Percentiles rank a stretch among this genome's conserved stretches.
Evolutionary conservation across 1,284 basidiomycete species (phyloP).

Genomic region (Ustilago bromivora): DNA sequence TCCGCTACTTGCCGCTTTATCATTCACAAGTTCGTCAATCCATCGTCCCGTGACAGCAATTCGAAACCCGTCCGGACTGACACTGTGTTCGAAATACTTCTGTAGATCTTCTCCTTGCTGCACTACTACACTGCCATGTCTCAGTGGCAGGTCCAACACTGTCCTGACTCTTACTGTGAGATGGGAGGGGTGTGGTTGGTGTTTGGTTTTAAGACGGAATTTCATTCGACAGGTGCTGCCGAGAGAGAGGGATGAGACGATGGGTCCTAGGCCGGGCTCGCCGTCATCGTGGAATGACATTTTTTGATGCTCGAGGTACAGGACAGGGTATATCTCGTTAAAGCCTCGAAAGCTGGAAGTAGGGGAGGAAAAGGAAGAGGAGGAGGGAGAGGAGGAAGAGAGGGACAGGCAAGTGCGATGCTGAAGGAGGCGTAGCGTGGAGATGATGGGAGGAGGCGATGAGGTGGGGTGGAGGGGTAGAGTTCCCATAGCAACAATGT

Average conservation of each 20-base stretch:
- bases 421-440: conserved; percentile 27
- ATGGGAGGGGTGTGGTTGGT: neutral
- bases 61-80: conserved; percentile 36
- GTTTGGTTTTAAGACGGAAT: conserved; percentile 48
- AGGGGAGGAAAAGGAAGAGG: no score
- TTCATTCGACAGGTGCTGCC: conserved; percentile 50
- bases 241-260: conserved; percentile 52
- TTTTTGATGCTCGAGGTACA: conserved; percentile 46
- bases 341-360: conserved; percentile 13
- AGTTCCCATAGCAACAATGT: conserved; percentile 46
- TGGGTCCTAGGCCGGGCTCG: conserved; percentile 50
- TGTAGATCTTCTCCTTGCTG: conserved; percentile 47
- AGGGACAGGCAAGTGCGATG: conserved; percentile 15
- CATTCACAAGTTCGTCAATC: conserved; percentile 26
- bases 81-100: conserved; percentile 33
- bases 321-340: conserved; percentile 59
- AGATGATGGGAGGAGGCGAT: conserved; percentile 15
- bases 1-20: neutral
- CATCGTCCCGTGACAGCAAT: conserved; percentile 40
- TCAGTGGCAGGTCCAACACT: conserved; percentile 30
- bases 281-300: conserved; percentile 61
- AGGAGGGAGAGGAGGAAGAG: neutral
- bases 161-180: conserved; percentile 7
- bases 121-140: conserved; percentile 40
- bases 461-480: conserved; percentile 18